Evolutionary conservation across 345 rosid species (phyloP).

Genomic region (Salix koriyanagi): DNA sequence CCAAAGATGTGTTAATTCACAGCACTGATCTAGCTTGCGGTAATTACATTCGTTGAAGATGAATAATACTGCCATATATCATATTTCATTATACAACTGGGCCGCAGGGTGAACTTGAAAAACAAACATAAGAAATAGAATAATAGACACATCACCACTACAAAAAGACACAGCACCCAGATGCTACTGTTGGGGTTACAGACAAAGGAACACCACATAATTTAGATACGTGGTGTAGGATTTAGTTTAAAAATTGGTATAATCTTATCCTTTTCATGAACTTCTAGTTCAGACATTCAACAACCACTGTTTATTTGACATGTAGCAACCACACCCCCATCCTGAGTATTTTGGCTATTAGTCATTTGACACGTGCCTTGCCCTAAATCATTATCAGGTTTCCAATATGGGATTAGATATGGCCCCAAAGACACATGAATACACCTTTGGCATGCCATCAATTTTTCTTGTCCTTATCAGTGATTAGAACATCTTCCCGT

Average conservation of each 20-base stretch:
- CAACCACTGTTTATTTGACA: slow-evolving; percentile 21
- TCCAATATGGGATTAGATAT: slow-evolving; percentile 18
- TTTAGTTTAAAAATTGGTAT: slow-evolving; percentile 17
- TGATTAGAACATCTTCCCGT: slow-evolving; percentile 22
- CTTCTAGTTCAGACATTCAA: slow-evolving; percentile 9
- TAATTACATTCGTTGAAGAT: slow-evolving; percentile 25
- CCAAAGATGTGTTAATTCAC: slow-evolving; percentile 72
- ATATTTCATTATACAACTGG: slow-evolving; percentile 8
- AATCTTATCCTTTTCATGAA: slow-evolving; percentile 30
- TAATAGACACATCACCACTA: neutral
- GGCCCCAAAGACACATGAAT: slow-evolving; percentile 21
- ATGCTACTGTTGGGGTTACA: slow-evolving; percentile 5
- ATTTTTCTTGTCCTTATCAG: slow-evolving; percentile 24
- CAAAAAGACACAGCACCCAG: slow-evolving; percentile 10
- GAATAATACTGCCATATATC: slow-evolving; percentile 1
- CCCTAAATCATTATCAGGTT: slow-evolving; percentile 9
- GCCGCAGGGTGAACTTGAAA: slow-evolving; percentile 15
- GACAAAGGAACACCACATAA: neutral
- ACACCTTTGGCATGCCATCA: slow-evolving; percentile 12
- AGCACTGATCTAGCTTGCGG: slow-evolving; percentile 73
- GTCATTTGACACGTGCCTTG: slow-evolving; percentile 16
- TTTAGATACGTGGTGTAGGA: slow-evolving; percentile 13
- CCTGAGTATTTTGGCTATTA: slow-evolving; percentile 1
- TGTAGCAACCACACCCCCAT: slow-evolving; percentile 17
- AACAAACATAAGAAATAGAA: slow-evolving; percentile 13